These are phyloP conservation scores for Posidonia oceanica DNA, from an alignment of 116 monocot species.

Conservation along the genomic window DNA sequence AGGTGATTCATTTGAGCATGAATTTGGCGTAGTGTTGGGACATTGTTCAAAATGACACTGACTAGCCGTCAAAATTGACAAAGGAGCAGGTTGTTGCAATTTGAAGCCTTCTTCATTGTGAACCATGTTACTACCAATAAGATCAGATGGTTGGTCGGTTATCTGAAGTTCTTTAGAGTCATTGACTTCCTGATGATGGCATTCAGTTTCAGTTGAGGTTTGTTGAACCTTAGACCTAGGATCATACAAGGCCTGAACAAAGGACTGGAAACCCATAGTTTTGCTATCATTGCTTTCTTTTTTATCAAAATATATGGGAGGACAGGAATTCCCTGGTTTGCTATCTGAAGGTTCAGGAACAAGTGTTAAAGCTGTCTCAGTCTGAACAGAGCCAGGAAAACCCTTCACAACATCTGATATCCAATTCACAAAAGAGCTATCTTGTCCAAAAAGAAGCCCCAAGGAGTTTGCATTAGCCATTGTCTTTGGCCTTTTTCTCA, in stretches of 20 bases:
- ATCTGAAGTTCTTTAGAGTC: background rate
- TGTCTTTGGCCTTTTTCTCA: constrained; percentile 19
- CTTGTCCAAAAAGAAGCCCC: constrained; percentile 8
- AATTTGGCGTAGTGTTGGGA: background rate
- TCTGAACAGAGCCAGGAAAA: constrained; percentile 7
- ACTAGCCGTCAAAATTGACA: constrained; percentile 8
- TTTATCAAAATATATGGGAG: constrained; percentile 1
- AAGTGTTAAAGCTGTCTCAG: background rate
- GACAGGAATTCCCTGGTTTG: background rate
- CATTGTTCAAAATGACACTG: constrained; percentile 3
- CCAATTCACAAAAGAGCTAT: constrained; percentile 53
- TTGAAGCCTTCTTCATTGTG: background rate
- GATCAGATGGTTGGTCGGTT: background rate
- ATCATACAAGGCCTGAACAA: constrained; percentile 30
- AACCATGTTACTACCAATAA: too few species aligned
- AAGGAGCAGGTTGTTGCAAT: background rate
- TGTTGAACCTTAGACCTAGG: constrained; percentile 1
- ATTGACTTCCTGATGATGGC: background rate
- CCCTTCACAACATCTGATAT: constrained; percentile 32
- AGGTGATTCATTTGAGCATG: background rate
- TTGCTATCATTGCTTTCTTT: background rate
- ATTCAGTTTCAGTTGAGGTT: background rate
- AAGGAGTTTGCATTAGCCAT: constrained; percentile 8
- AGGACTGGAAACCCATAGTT: constrained; percentile 23
- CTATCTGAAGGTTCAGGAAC: background rate